Conservation (phyloP, 352 stramenopile species). For the Globisporangium rhizosaccharum region DNA sequence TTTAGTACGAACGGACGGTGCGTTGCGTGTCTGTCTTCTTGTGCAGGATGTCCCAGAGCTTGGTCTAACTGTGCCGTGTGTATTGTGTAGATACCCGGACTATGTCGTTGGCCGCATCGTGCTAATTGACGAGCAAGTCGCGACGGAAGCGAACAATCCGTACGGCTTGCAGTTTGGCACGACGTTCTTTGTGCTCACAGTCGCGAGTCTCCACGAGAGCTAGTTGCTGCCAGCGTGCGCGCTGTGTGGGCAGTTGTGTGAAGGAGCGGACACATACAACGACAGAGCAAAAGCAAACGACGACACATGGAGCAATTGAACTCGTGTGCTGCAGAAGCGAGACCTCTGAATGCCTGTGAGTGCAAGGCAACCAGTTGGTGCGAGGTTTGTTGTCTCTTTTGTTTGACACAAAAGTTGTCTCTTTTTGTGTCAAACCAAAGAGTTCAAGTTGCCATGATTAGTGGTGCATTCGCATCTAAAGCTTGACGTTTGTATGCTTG, state of each 20-base stretch:
- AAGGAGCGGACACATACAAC: not conserved
- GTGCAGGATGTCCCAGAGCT: not conserved
- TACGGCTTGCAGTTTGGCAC: constrained; percentile 71
- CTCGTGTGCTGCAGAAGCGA: no score
- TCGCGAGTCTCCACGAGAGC: constrained; percentile 76
- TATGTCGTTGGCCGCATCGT: constrained; percentile 86
- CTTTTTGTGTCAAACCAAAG: no score
- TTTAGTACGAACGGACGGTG: constrained; percentile 81
- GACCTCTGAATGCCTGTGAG: not conserved
- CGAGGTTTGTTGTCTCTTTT: no score
- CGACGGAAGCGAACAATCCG: constrained; percentile 74
- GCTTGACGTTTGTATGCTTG: not conserved
- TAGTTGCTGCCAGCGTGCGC: constrained; percentile 8
- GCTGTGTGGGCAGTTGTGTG: not conserved
- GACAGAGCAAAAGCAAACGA: no score
- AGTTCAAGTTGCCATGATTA: not conserved
- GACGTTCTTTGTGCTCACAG: constrained; percentile 85
- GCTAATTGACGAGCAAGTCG: constrained; percentile 83
- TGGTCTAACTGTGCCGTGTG: not conserved
- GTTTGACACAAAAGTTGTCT: no score
- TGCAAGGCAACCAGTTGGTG: not conserved
- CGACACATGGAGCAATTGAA: no score
- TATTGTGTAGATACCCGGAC: constrained; percentile 69
- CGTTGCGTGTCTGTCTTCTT: not conserved
- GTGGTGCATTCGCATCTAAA: not conserved